phyloP scores from a whole-genome alignment of 768 basidiomycete species.

The Lepiota brunneoincarnata region DNA sequence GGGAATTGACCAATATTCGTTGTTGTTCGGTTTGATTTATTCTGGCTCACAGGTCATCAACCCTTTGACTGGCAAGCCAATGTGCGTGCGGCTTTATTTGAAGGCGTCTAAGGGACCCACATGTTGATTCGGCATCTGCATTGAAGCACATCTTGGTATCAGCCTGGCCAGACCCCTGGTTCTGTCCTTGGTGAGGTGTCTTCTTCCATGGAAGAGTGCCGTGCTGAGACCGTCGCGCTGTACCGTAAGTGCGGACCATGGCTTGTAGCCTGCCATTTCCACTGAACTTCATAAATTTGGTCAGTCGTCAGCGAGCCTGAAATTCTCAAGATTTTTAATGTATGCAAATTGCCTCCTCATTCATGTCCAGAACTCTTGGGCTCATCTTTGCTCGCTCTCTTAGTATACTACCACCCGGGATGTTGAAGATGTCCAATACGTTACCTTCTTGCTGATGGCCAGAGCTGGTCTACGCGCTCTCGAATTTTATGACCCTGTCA shows the following conservation, averaged over 20 bases:
- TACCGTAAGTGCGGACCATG: slow-evolving; percentile 54
- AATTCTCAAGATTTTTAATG: slow-evolving; percentile 80
- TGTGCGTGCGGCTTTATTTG: slow-evolving; percentile 40
- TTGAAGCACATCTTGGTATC: slow-evolving; percentile 78
- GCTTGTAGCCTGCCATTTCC: background rate
- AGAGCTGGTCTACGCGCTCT: slow-evolving; percentile 75
- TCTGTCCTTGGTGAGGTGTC: slow-evolving; percentile 85
- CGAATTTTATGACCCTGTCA: slow-evolving; percentile 80
- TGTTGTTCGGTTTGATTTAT: background rate
- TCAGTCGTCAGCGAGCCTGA: slow-evolving; percentile 71
- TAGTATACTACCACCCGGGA: slow-evolving; percentile 70
- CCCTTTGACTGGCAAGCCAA: slow-evolving; percentile 73
- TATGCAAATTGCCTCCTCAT: slow-evolving; percentile 27
- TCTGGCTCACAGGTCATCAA: slow-evolving; percentile 58
- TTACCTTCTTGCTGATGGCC: slow-evolving; percentile 86
- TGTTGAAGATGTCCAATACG: slow-evolving; percentile 74
- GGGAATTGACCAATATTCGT: background rate
- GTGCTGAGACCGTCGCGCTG: slow-evolving; percentile 85
- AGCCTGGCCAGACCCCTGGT: slow-evolving; percentile 79
- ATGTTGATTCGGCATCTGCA: background rate
- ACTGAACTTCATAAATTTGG: slow-evolving; percentile 5
- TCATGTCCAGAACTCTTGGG: background rate
- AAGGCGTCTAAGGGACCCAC: background rate
- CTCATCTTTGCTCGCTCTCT: background rate
- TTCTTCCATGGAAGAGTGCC: slow-evolving; percentile 90